Percentiles rank a stretch among this genome's conserved stretches.
Conservation (phyloP, 2,329 filamentous ascomycete species). For the Aspergillus persii region DNA sequence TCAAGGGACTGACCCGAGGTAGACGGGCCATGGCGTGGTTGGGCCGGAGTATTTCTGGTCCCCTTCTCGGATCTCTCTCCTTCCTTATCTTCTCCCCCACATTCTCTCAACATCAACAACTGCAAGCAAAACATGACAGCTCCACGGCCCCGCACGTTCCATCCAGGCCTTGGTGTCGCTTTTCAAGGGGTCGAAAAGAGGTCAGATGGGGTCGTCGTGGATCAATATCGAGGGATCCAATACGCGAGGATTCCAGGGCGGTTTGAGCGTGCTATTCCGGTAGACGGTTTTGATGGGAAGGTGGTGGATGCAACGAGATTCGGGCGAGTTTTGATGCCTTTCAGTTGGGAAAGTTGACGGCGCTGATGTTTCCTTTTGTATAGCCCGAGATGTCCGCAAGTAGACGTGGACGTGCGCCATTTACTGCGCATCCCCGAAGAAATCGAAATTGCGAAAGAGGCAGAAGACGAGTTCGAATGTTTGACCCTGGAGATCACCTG, state of each 20-base stretch:
- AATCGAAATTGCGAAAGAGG: constrained; percentile 26
- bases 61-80: not conserved
- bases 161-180: constrained; percentile 24
- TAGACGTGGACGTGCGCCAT: constrained; percentile 42
- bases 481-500: constrained; percentile 44
- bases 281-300: constrained; percentile 23
- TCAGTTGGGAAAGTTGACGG: not conserved
- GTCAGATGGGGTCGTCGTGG: constrained; percentile 13
- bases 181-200: constrained; percentile 25
- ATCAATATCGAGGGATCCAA: constrained; percentile 33
- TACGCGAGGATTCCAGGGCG: constrained; percentile 30
- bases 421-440: constrained; percentile 44
- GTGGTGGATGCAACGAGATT: constrained; percentile 36
- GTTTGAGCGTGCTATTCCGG: constrained; percentile 28
- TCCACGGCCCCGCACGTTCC: constrained; percentile 18
- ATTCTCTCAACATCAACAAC: not conserved
- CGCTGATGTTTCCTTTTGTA: not conserved
- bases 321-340: constrained; percentile 20
- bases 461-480: constrained; percentile 45
- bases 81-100: not conserved
- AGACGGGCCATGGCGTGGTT: not conserved
- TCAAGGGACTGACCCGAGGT: not conserved
- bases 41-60: not conserved
- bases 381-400: constrained; percentile 46
- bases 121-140: constrained; percentile 17